phyloP scores from a whole-genome alignment of 768 basidiomycete species.

The Goffeauzyma gilvescens region DNA sequence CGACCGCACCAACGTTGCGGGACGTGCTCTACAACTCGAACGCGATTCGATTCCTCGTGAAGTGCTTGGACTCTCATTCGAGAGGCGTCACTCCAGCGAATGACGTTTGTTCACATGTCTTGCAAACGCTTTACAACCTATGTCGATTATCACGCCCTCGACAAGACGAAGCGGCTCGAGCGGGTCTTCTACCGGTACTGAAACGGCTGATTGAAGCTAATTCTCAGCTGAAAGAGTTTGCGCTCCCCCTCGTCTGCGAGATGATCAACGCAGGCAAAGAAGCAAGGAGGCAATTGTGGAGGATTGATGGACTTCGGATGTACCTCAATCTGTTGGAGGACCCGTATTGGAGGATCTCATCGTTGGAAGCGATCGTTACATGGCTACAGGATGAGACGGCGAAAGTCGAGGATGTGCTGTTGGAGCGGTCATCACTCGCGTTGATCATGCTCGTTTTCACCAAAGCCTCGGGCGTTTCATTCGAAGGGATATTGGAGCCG shows the following conservation, averaged over 20 bases:
- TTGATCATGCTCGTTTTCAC: constrained; percentile 62
- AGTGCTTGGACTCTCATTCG: constrained; percentile 50
- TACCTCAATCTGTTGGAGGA: constrained; percentile 31
- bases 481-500: constrained; percentile 30
- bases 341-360: constrained; percentile 41
- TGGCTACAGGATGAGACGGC: constrained; percentile 95
- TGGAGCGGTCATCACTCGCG: constrained; percentile 66
- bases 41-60: constrained; percentile 74
- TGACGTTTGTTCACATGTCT: constrained; percentile 94
- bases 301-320: constrained; percentile 51
- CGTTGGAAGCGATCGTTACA: constrained; percentile 70
- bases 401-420: constrained; percentile 71
- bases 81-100: too few species aligned
- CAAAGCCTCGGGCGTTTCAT: constrained; percentile 22
- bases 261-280: constrained; percentile 87
- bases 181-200: constrained; percentile 79
- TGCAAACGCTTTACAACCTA: constrained; percentile 92
- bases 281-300: constrained; percentile 74
- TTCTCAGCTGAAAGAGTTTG: constrained; percentile 91
- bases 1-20: constrained; percentile 73
- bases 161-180: constrained; percentile 92
- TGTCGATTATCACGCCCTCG: constrained; percentile 83
- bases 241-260: constrained; percentile 88
- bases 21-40: constrained; percentile 94
- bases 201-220: constrained; percentile 70